Percentiles rank a stretch among this genome's conserved stretches.
These are phyloP conservation scores for Nelumbo lutea DNA, from an alignment of 164 flowering plant species.

Conservation along the genomic window DNA sequence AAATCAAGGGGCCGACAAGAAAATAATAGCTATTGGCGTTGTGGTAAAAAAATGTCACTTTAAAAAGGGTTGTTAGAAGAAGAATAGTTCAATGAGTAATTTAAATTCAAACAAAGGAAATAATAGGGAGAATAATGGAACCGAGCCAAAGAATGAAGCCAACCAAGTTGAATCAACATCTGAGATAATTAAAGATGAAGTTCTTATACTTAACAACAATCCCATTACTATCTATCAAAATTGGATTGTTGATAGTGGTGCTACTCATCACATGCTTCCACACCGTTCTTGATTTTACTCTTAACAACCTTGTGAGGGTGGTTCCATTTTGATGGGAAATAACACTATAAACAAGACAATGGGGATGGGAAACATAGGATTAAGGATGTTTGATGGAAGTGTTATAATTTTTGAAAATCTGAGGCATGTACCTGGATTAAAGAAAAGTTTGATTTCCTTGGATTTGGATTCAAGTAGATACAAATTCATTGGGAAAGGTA, in stretches of 20 bases:
- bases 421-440: neutral
- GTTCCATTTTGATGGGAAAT: no score
- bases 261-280: neutral
- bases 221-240: neutral
- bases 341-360: no score
- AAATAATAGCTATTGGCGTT: neutral
- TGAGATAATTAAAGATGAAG: neutral
- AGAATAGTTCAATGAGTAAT: no score
- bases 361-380: no score
- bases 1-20: neutral
- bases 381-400: neutral
- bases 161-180: neutral
- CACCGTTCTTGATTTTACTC: neutral
- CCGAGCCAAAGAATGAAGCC: neutral
- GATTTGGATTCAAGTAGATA: neutral
- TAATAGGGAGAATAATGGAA: neutral
- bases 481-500: neutral
- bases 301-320: no score
- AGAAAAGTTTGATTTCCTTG: neutral
- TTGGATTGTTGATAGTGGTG: neutral
- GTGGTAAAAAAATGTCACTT: neutral
- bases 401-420: neutral
- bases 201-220: neutral
- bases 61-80: no score
- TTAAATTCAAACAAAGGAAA: neutral